Conservation (phyloP, 768 basidiomycete genomes). For the Suillus variegatus region DNA sequence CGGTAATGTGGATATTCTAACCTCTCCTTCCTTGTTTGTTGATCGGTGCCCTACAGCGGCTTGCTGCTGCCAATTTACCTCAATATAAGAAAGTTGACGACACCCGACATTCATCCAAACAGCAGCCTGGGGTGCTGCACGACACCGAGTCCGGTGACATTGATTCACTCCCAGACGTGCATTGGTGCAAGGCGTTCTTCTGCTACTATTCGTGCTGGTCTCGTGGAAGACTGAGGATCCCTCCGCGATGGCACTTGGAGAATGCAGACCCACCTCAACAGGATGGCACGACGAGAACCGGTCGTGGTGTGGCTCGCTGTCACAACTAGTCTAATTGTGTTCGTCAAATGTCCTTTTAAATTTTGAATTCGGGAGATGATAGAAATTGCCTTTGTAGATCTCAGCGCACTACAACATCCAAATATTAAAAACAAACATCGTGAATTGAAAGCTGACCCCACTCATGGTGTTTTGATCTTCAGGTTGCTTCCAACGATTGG, state of each 20-base stretch:
- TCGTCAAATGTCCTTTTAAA: background rate
- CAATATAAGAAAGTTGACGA: background rate
- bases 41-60: background rate
- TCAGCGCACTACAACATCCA: background rate
- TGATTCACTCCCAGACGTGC: background rate
- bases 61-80: background rate
- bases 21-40: background rate
- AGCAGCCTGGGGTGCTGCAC: background rate
- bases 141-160: background rate
- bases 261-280: background rate
- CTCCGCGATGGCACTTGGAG: background rate
- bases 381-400: background rate
- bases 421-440: background rate
- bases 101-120: background rate
- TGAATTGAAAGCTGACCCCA: background rate
- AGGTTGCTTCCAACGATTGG: background rate
- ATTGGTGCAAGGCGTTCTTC: background rate
- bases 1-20: background rate
- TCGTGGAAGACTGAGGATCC: background rate
- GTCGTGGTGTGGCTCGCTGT: background rate
- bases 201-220: background rate
- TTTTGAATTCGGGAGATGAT: background rate
- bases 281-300: background rate
- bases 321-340: background rate
- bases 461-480: background rate